Evolutionary conservation across 2,329 filamentous ascomycete species (phyloP).

Genomic region (Clarireedia paspali): DNA sequence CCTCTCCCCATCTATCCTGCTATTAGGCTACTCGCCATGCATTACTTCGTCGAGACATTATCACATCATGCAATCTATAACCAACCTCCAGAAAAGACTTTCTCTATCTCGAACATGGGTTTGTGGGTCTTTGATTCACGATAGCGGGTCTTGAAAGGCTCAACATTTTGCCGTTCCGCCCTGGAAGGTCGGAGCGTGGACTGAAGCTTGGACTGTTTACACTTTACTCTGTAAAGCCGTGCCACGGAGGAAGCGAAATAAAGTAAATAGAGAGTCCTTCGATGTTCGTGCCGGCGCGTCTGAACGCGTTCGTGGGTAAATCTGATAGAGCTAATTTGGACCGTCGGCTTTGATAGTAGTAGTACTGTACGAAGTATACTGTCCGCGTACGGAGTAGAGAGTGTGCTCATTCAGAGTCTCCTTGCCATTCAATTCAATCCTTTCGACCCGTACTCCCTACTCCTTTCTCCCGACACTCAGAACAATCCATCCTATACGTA

Average conservation of each 20-base stretch:
- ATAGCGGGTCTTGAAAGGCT: slow-evolving; percentile 1
- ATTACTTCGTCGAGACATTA: neutral
- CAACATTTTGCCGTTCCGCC: neutral
- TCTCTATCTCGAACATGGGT: slow-evolving; percentile 4
- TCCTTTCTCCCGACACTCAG: too few relatives aligned
- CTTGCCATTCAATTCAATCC: too few relatives aligned
- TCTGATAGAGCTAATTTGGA: too few relatives aligned
- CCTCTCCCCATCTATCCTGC: too few relatives aligned
- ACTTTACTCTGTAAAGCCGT: neutral
- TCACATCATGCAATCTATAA: neutral
- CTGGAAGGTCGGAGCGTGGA: neutral
- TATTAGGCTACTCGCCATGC: neutral
- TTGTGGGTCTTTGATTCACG: neutral
- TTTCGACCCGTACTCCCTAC: too few relatives aligned
- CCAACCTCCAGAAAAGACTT: slow-evolving; percentile 2
- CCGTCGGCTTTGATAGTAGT: too few relatives aligned
- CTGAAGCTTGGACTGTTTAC: slow-evolving; percentile 1
- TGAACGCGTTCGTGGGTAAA: too few relatives aligned
- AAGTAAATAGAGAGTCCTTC: neutral
- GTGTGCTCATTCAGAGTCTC: too few relatives aligned
- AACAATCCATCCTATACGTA: too few relatives aligned
- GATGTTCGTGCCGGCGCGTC: neutral
- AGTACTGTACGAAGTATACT: too few relatives aligned
- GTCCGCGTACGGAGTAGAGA: too few relatives aligned
- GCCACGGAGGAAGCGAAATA: neutral